Evolutionary conservation across 345 rosid genomes (phyloP), one percentile per base, ranked within the genome.

Genomic region (Garcia nutans): DNA sequence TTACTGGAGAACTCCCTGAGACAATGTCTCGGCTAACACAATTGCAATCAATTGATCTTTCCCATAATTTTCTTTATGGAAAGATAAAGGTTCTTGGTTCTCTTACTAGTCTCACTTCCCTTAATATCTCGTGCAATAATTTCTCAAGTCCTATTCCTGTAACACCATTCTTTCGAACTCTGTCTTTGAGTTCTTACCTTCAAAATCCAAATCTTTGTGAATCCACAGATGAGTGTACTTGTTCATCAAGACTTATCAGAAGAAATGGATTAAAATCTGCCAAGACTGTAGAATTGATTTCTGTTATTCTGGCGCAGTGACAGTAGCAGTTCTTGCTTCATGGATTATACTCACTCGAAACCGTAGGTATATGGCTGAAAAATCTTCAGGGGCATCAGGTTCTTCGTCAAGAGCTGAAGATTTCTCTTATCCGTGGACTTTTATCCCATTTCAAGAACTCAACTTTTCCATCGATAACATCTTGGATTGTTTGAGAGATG

Each of bases 351-450:
- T 90, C 63, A 73, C 85, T n/a, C 75, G 97, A 61, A 93, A 88
- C 74, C 90, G 85, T 68, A 84, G 78, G 73, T 90, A 91, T 65
- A 74, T 78, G 62, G 79, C 77, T 5, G 89, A 89, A 58, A 95
- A 91, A 78, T 78, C 91, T 59, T 58, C 85, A 22, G 84, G 82
- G 60, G 74, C 78, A 17, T 86, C 82, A 22, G 78, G 85, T 6
- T 78, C 87, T 12, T 67, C 79, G 44, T 65, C 89, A 1, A 85
- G 87, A 58, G 83, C 86, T 20, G 99, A 96, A 58, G 99, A 96
- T 73, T 93, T 93, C 78, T 96, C 98, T 0, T 90, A 89, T 74
- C 99, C 98, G 3, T 96, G 97, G 98, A 91, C 98, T 2, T 96
- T 93, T 83, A 96, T 93, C 67, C 99, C 99, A 22, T 96, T 96